Evolutionary conservation across 2,329 filamentous ascomycete species (phyloP), one percentile per base, ranked within the genome.

Genomic region (Colletotrichum destructivum): DNA sequence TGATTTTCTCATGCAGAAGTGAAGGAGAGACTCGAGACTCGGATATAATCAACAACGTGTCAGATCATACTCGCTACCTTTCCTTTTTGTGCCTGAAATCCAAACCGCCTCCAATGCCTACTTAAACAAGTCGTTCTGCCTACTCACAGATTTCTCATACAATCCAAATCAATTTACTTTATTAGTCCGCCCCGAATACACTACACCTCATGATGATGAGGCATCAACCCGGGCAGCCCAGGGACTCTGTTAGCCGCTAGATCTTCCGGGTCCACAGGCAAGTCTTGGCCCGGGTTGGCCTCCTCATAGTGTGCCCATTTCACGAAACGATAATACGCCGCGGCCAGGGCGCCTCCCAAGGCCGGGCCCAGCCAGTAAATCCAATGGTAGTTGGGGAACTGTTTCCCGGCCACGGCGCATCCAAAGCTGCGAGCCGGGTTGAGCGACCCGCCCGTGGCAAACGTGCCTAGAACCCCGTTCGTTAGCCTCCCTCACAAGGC

Each of bases 311-410:
- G 80, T n/a, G 82, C 78, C n/a, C 76, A 74, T 71, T 85, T 85
- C 2, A 85, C 78, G 21, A 85, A 78, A 42, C 82, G 81, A 75
- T 82, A 86, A 62, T 84, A 81, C 5, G 78, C 74, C 0, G 81
- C 80, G 2, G 85, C 85, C 11, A 87, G 74, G 7, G 83, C 51
- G 2, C 82, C 81, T 1, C 86, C 86, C 6, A 85, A 69, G 2
- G 77, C 74, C 2, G 85, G 86, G 0, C 85, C 86, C 42, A 87
- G 68, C 82, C 83, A 84, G 73, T 84, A 85, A 55, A 85, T 85
- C 83, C 83, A 85, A 62, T 83, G 82, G 55, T 84, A 82, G 1
- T 66, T 46, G 0, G 82, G 82, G 64, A 85, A 84, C 44, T 62
- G 74, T 13, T 74, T 74, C 1, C 75, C 79, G 7, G 82, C 81